phyloP scores from a whole-genome alignment of 345 rosid genomes.

The Gossypioides kirkii region DNA sequence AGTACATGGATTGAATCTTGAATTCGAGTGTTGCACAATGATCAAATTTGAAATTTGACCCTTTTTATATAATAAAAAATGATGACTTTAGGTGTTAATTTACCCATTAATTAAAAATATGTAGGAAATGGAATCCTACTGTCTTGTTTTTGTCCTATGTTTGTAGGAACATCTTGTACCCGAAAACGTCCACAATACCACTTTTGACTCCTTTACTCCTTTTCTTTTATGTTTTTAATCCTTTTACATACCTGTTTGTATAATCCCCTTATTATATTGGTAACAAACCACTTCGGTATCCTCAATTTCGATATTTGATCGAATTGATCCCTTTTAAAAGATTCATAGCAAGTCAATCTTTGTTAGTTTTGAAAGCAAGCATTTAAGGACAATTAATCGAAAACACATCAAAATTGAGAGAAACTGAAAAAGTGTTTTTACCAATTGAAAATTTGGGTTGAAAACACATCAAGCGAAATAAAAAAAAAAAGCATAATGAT shows the following conservation, averaged over 20 bases:
- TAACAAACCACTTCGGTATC: background rate
- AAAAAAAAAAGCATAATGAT: background rate
- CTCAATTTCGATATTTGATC: no score
- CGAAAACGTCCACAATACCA: background rate
- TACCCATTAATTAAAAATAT: no score
- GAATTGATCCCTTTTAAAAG: no score
- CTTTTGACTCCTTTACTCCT: background rate
- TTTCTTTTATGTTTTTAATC: background rate
- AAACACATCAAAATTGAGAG: no score
- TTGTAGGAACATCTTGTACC: background rate
- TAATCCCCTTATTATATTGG: background rate
- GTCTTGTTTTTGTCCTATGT: background rate
- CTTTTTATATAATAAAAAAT: no score
- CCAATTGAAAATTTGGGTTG: background rate
- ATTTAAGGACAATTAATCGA: no score
- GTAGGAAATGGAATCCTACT: background rate
- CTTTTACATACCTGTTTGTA: background rate
- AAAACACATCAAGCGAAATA: background rate
- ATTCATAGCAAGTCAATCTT: no score
- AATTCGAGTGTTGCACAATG: no score
- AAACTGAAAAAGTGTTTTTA: background rate
- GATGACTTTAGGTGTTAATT: no score
- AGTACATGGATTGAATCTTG: no score
- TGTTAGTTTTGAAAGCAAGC: no score
- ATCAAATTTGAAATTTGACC: no score